Evolutionary conservation across 140 eudicot genomes (phyloP).

Genomic region (Anethum foeniculum): DNA sequence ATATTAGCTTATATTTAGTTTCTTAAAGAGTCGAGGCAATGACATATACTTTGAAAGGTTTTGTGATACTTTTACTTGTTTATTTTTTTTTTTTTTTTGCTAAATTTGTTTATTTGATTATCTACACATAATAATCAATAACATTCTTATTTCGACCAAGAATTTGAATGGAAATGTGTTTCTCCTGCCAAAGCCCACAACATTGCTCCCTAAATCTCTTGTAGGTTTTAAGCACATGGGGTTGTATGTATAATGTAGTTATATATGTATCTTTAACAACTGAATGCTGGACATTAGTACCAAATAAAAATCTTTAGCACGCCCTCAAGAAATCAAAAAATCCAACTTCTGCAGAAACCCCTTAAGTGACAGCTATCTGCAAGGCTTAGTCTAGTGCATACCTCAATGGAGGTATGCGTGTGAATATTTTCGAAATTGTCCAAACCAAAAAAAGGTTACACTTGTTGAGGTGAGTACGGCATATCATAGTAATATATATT

Average conservation of each 20-base stretch:
- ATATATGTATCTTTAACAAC: background rate
- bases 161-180: background rate
- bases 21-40: background rate
- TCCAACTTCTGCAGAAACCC: background rate
- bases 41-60: background rate
- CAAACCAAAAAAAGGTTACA: background rate
- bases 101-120: background rate
- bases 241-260: background rate
- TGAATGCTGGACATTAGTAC: background rate
- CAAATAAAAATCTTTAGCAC: background rate
- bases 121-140: background rate
- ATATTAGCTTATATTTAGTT: background rate
- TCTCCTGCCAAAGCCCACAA: conserved; percentile 5
- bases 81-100: too few relatives aligned
- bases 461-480: background rate
- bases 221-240: background rate
- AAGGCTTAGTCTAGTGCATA: background rate
- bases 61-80: background rate
- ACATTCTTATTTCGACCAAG: background rate
- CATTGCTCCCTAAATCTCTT: background rate
- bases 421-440: background rate
- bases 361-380: background rate
- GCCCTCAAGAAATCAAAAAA: background rate
- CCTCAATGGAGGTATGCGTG: background rate
- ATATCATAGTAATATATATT: background rate